Conservation (phyloP, 176 grass and related monocot species). For the Eleusine indica region DNA sequence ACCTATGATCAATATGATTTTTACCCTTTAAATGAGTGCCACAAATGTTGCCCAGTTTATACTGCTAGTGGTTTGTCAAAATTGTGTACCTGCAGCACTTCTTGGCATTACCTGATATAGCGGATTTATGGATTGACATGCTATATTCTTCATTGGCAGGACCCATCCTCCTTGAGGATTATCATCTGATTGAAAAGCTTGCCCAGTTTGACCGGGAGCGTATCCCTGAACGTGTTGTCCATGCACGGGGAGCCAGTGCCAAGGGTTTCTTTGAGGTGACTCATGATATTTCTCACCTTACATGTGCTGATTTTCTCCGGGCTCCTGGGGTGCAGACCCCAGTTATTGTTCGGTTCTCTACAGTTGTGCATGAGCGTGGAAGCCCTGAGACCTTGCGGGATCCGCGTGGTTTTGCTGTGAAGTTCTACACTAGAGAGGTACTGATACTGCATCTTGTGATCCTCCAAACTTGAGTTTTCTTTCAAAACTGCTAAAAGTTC, state of each 20-base stretch:
- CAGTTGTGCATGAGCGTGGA: constrained; percentile 85
- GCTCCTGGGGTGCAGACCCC: constrained; percentile 80
- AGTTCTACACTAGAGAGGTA: constrained; percentile 98
- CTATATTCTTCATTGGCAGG: constrained; percentile 39
- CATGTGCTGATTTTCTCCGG: constrained; percentile 82
- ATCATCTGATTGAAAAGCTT: constrained; percentile 90
- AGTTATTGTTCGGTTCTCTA: constrained; percentile 79
- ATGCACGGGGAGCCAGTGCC: constrained; percentile 79
- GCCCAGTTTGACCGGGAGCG: constrained; percentile 86
- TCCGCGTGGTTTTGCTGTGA: constrained; percentile 83
- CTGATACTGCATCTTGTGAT: neutral
- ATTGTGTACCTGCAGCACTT: neutral
- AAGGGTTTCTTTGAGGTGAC: constrained; percentile 96
- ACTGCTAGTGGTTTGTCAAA: neutral
- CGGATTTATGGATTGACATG: neutral
- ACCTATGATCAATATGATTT: neutral
- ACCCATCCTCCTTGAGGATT: constrained; percentile 85
- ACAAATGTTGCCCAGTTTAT: neutral
- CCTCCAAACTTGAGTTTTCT: neutral
- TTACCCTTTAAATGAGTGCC: neutral
- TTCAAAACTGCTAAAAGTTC: neutral
- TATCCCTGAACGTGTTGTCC: constrained; percentile 86
- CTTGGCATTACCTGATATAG: neutral
- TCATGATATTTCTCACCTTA: constrained; percentile 81
- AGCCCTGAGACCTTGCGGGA: constrained; percentile 91